phyloP scores from a whole-genome alignment of 2,329 filamentous ascomycete genomes.

The Nothopassalora personata region DNA sequence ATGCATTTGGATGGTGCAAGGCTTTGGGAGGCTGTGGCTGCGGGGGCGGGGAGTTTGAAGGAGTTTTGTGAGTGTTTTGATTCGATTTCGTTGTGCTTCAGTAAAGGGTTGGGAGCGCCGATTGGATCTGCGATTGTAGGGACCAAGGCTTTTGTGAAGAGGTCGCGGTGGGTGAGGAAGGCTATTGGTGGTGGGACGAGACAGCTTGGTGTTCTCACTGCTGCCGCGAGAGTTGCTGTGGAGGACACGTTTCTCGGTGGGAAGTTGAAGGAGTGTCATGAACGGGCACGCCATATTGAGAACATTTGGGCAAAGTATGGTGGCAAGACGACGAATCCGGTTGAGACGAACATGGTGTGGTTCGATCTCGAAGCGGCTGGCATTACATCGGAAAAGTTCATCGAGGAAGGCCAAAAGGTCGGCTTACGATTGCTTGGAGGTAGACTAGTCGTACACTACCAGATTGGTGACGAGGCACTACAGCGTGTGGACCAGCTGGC shows the following conservation, averaged over 20 bases:
- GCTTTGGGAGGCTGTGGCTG: conserved; percentile 73
- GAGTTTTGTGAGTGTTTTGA: conserved; percentile 68
- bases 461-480: conserved; percentile 64
- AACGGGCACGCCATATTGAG: conserved; percentile 57
- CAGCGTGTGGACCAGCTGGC: conserved; percentile 54
- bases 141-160: conserved; percentile 54
- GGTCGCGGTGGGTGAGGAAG: conserved; percentile 72
- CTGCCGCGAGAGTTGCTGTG: conserved; percentile 69
- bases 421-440: conserved; percentile 54
- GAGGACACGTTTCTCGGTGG: conserved; percentile 73
- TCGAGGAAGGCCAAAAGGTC: conserved; percentile 50
- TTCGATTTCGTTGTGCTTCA: conserved; percentile 71
- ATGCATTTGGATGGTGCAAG: conserved; percentile 76
- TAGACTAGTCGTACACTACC: conserved; percentile 65
- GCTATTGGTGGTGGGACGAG: conserved; percentile 72
- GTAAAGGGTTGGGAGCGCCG: conserved; percentile 75
- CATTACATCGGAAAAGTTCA: conserved; percentile 49
- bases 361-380: conserved; percentile 63
- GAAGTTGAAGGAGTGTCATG: conserved; percentile 56
- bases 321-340: conserved; percentile 62
- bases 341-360: conserved; percentile 93
- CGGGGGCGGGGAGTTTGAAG: conserved; percentile 60
- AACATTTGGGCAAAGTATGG: conserved; percentile 64
- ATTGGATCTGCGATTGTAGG: conserved; percentile 70
- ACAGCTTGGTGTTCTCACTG: conserved; percentile 70